A percentile compares a stretch with the other conserved stretches of the same genome.
Conservation (phyloP, 139 green algal genomes). For the Chlorella vulgaris region DNA sequence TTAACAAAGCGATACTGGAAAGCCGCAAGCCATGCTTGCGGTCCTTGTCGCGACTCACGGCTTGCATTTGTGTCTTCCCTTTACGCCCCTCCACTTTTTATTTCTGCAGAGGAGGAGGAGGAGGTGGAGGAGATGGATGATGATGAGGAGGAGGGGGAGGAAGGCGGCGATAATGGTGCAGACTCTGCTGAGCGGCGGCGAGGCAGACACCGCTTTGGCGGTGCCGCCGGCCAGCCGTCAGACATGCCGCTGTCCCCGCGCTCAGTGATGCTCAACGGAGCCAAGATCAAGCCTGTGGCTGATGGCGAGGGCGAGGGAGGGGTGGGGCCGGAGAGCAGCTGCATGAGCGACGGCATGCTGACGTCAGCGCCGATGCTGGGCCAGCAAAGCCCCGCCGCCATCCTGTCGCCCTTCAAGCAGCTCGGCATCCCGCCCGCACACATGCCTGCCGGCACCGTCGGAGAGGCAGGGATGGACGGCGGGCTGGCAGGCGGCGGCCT, state of each 20-base stretch:
- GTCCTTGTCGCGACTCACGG: too few relatives aligned
- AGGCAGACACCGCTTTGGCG: constrained; percentile 9
- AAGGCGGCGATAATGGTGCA: too few relatives aligned
- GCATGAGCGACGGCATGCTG: constrained; percentile 8
- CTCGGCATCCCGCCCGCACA: too few relatives aligned
- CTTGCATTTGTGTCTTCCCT: too few relatives aligned
- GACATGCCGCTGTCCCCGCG: constrained; percentile 21
- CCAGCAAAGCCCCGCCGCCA: constrained; percentile 15
- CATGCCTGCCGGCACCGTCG: too few relatives aligned
- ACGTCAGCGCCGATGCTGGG: neutral
- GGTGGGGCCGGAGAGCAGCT: constrained; percentile 5
- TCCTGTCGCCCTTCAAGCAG: constrained; percentile 17
- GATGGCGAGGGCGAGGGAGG: neutral
- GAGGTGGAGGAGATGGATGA: too few relatives aligned
- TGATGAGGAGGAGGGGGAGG: too few relatives aligned
- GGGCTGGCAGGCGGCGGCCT: constrained; percentile 1
- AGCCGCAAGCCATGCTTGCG: neutral
- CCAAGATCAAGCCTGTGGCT: constrained; percentile 14
- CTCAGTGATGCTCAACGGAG: neutral
- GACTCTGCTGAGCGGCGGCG: too few relatives aligned
- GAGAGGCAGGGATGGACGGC: neutral
- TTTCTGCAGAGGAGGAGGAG: constrained; percentile 19
- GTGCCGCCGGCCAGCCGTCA: neutral
- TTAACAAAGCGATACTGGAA: too few relatives aligned
- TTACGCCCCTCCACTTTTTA: too few relatives aligned